Evolutionary conservation across 2,329 filamentous ascomycete genomes (phyloP).

Genomic region (Fusarium ambrosium): DNA sequence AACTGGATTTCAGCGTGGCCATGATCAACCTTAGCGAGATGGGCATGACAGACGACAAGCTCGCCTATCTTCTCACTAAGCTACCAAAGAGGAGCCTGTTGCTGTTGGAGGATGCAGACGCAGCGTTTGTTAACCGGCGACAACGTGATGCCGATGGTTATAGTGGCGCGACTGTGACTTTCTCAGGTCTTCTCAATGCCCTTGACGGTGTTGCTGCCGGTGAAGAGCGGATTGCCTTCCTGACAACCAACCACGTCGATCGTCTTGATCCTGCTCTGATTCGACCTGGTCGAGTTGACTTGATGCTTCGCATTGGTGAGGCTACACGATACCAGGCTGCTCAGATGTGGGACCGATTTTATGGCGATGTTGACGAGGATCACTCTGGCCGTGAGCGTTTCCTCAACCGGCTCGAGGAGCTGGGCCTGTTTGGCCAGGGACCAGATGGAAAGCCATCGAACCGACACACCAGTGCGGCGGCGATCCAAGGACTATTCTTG

Average conservation of each 20-base stretch:
- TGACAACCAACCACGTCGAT: constrained; percentile 95
- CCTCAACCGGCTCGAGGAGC: constrained; percentile 74
- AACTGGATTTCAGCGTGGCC: constrained; percentile 91
- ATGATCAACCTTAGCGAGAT: constrained; percentile 92
- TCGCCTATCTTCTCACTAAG: constrained; percentile 88
- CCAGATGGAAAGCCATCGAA: constrained; percentile 61
- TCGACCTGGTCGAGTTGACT: constrained; percentile 90
- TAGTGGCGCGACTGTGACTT: constrained; percentile 89
- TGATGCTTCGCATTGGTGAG: constrained; percentile 91
- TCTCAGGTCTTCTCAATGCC: constrained; percentile 89
- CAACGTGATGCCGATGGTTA: constrained; percentile 87
- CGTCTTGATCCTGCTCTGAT: constrained; percentile 90
- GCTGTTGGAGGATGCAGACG: constrained; percentile 90
- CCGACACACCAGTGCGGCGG: constrained; percentile 83
- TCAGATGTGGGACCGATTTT: constrained; percentile 95
- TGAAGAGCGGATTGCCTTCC: constrained; percentile 92
- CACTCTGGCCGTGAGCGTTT: constrained; percentile 76
- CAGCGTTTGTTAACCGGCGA: constrained; percentile 86
- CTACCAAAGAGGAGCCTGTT: constrained; percentile 86
- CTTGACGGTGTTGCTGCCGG: constrained; percentile 94
- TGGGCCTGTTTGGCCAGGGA: constrained; percentile 77
- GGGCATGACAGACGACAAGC: constrained; percentile 88
- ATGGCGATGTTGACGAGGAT: constrained; percentile 81
- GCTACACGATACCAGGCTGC: constrained; percentile 87
- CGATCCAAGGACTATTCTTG: constrained; percentile 92